Evolutionary conservation across 164 flowering plant genomes (phyloP), one percentile per base, ranked within the genome.

Genomic region (Piper longum): DNA sequence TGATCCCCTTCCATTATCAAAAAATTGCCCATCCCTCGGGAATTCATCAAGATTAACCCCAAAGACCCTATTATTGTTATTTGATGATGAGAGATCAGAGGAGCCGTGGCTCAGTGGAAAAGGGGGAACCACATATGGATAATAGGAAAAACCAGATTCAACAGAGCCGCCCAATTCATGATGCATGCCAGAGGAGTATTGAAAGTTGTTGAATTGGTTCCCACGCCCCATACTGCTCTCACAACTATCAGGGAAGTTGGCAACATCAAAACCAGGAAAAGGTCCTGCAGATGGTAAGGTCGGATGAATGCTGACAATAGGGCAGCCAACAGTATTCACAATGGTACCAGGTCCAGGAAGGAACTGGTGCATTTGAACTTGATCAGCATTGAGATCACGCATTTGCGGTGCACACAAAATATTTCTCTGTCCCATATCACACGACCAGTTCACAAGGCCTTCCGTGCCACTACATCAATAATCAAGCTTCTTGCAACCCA

Each of bases 351-450:
- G 85, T 51, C 83, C 85, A 18, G 81, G 81, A 54, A 70, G 79
- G 42, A 75, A 64, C 19, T 9, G 45, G 75, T 76, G 79, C 59
- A 70, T 72, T 61, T 72, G 80, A 40, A 72, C 72, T 66, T 69
- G 82, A 67, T 83, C 81, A 64, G 76, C 72, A 63, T 82, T 82
- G 59, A 69, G 43, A 69, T 83, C 86, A 67, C 68, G 75, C 77
- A 79, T 77, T 71, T 72, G 84, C 69, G 64, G 73, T 54, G 73
- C 67, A 70, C 72, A 78, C 56, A 63, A 69, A 71, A 80, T 79
- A 72, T 75, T 84, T 61, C 89, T 78, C 58, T 82, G 86, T 36
- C 83, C 81, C 88, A 85, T 89, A 52, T 72, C 61, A 16, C 54
- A 56, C 19, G 7, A 44, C 48, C 48, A 44, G 8, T 2, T 44